Evolutionary conservation across 768 basidiomycete genomes (phyloP), one percentile per base, ranked within the genome.

Genomic region (Myochromella boudieri): DNA sequence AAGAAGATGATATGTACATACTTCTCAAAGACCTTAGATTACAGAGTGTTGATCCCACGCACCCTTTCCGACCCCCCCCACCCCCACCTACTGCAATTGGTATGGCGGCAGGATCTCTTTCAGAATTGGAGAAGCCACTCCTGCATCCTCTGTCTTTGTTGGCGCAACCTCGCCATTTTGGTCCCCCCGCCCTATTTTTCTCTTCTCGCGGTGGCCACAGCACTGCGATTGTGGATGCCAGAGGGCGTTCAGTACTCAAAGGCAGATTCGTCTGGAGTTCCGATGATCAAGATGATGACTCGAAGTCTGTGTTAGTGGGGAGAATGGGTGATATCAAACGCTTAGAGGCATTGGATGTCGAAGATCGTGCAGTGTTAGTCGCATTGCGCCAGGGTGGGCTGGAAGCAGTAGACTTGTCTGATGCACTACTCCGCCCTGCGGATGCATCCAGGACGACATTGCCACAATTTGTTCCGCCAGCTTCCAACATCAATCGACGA

Each of bases 121-220:
- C 53, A 11, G 55, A 60, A 14, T 41, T 63, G 3, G 78, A 80
- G 37, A 82, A 79, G 47, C 82, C 85, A 1, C 65, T 92, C 0
- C 71, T 92, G 20, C 62, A 68, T 6, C 89, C 89, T 0, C 84
- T 90, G 42, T 92, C 91, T 14, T 72, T 93, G 5, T 71, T 93
- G 15, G 60, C 82, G 11, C 91, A 93, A 55, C 85, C 91, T 7
- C 77, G 74, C 29, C 89, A 90, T 61, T 93, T 90, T 56, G 91
- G 91, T 0, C 91, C 91, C 18, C 91, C 91, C 4, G 87, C 91
- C 1, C 64, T 93, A 14, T 93, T 93, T 68, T 93, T 78, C 63
- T 91, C 90, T 8, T 87, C 89, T 8, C 83, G 91, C n/a, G 91
- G 91, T 17, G 91, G 91, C 1, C 89, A 91, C 58, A 93, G 90